Base-by-base conservation (phyloP, 1,139 yeast genomes). In the Saccharomyces hybrid region DNA sequence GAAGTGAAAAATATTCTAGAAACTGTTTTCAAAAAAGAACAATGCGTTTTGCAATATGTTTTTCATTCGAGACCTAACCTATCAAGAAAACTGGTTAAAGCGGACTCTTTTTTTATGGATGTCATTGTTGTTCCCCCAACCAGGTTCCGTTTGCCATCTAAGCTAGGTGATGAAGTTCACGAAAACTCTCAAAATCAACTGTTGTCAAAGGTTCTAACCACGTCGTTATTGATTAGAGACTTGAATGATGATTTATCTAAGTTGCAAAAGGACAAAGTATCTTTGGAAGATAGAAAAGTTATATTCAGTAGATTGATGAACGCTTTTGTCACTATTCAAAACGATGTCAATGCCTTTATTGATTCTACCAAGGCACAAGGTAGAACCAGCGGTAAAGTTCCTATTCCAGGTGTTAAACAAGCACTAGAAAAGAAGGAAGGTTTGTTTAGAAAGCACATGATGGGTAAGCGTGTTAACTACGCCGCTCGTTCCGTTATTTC, bases 401-500 rank as follows among this genome's bases (percentile, higher is more conserved):
- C 96, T 47, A 80, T 81, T 51, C 99, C 99, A 2, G 99, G 99
- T 76, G 83, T 95, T 65, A 93, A 95, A 72, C 99, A 95, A 77
- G 96, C 97, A 4, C 78, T 95, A 67, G 99, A 95, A 75, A 93
- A 95, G 84, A 95, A 95, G 72, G 99, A 95, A 75, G 99, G 99
- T 71, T 79, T 93, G 63, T 93, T 93, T 78, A 84, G 99, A 78
- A 93, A 91, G 72, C 97, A 95, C 68, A 93, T 95, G 99, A 95
- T 95, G 99, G 99, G 99, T 72, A 95, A 95, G 78, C 89, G 99
- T 77, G 99, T 95, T 57, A 95, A 95, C 71, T 91, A 88, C 67
- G 98, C 99, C 57, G 99, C 99, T 52, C 88, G 99, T 73, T 91
- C 99, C 13, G 99, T 95, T 65, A 95, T 95, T 74, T 91, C 99